Percentiles rank a stretch among this genome's conserved stretches.
Conservation (phyloP, 2,329 filamentous ascomycete species). For the Coleophoma cylindrospora region DNA sequence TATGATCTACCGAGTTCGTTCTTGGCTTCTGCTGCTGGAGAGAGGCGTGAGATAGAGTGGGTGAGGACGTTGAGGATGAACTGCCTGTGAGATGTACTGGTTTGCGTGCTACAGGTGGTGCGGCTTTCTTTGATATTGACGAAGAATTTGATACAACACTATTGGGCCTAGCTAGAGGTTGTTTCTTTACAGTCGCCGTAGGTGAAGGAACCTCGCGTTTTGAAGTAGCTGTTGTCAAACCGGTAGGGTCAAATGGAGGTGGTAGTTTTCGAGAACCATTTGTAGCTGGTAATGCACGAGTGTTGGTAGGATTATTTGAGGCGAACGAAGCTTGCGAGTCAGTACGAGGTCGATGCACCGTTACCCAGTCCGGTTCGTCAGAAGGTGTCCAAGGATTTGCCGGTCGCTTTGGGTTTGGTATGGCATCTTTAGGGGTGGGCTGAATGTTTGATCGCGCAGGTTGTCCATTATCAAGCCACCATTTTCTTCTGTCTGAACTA, state of each 20-base stretch:
- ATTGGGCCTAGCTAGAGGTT: conserved; percentile 8
- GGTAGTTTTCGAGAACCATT: conserved; percentile 21
- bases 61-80: conserved; percentile 11
- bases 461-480: conserved; percentile 67
- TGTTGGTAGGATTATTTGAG: conserved; percentile 10
- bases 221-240: conserved; percentile 7
- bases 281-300: conserved; percentile 3
- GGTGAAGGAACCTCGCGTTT: conserved; percentile 11
- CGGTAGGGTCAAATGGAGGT: conserved; percentile 19
- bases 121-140: conserved; percentile 21
- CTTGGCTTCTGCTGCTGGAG: conserved; percentile 6
- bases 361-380: conserved; percentile 81
- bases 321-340: conserved; percentile 3
- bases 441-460: conserved; percentile 69
- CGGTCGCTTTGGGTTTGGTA: conserved; percentile 67
- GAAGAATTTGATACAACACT: conserved; percentile 21
- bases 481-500: conserved; percentile 64
- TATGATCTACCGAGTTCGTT: conserved; percentile 7
- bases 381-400: conserved; percentile 77
- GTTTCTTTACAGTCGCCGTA: conserved; percentile 7
- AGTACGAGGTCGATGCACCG: conserved; percentile 39
- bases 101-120: conserved; percentile 27
- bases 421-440: conserved; percentile 56
- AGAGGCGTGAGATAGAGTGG: conserved; percentile 10
- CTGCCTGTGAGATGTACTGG: conserved; percentile 24